These are phyloP conservation scores for Neoarthrinium moseri DNA, from an alignment of 2,329 filamentous ascomycete genomes.

Conservation along the genomic window DNA sequence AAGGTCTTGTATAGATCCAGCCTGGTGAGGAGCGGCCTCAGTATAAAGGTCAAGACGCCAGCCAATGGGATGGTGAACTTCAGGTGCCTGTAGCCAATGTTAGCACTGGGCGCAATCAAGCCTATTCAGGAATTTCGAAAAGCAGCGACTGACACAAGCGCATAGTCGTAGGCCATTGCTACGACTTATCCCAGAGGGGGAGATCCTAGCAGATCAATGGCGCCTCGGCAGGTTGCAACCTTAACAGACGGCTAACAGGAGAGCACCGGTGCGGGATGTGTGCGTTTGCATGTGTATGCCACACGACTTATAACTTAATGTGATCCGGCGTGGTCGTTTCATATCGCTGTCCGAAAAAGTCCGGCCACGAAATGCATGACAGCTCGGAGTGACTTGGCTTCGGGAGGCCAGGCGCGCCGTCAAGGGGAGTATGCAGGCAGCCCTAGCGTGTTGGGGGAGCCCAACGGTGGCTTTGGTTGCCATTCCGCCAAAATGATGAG, in stretches of 20 bases:
- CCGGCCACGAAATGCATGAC: no score
- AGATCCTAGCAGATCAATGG: conserved; percentile 4
- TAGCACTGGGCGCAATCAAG: neutral
- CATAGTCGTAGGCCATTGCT: conserved; percentile 61
- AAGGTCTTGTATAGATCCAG: conserved; percentile 62
- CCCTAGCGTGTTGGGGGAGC: no score
- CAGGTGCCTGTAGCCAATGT: conserved; percentile 48
- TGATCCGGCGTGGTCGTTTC: no score
- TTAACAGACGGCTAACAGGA: neutral
- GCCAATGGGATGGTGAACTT: conserved; percentile 68
- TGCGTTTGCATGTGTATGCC: no score
- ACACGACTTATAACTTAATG: no score
- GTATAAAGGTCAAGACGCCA: conserved; percentile 54
- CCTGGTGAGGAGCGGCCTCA: conserved; percentile 59
- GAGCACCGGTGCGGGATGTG: no score
- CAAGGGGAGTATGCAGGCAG: no score
- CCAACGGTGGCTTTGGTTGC: no score
- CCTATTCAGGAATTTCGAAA: neutral
- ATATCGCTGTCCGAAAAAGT: no score
- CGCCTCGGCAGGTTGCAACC: neutral
- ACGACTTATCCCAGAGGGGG: neutral
- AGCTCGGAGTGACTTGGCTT: no score
- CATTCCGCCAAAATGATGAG: conserved; percentile 8
- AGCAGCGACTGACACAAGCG: conserved; percentile 53
- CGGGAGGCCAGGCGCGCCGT: no score